Evolutionary conservation across 140 eudicot genomes (phyloP), one percentile per base, ranked within the genome.

Genomic region (Stevia rebaudiana): DNA sequence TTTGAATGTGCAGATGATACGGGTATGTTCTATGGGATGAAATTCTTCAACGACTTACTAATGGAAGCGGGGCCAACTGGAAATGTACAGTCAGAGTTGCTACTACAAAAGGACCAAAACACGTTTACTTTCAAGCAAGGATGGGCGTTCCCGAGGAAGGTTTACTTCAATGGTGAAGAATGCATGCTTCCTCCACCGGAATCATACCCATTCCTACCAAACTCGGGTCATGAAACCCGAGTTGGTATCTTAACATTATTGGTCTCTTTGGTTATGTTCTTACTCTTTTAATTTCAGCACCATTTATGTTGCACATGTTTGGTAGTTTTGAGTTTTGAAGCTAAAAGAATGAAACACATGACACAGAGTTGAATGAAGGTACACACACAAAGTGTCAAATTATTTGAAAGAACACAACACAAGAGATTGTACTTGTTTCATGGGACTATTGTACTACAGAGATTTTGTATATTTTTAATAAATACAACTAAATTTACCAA

Each of bases 151-250:
- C 97, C 97, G 1, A 63, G 95, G 58, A 86, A 79, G 70, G 92
- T 89, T 15, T 89, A 89, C 77, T 89, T 89, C 80, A 89, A 89
- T 46, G 97, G 97, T 30, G 97, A 89, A 8, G 95, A 86, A 36
- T 89, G 97, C 76, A 83, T 72, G 78, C 79, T 83, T 33, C 97
- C 97, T 23, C 83, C 95, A 7, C 95, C 97, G 1, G 97, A 86
- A 61, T 67, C 97, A 65, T 89, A 89, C 69, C 97, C 97, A 24
- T 81, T 74, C 40, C 73, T 89, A 61, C 97, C 97, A 25, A 89
- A 77, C 59, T 71, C 86, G 2, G 87, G 80, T 52, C 78, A 42
- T 40, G 48, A 53, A 65, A 75, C 53, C 50, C 73, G 21, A 57
- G 73, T 70, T 17, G 70, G 70, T 11, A 51, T 59, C 35, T 69